These are phyloP conservation scores for Arabis alpina DNA, from an alignment of 345 rosid species.

Conservation along the genomic window DNA sequence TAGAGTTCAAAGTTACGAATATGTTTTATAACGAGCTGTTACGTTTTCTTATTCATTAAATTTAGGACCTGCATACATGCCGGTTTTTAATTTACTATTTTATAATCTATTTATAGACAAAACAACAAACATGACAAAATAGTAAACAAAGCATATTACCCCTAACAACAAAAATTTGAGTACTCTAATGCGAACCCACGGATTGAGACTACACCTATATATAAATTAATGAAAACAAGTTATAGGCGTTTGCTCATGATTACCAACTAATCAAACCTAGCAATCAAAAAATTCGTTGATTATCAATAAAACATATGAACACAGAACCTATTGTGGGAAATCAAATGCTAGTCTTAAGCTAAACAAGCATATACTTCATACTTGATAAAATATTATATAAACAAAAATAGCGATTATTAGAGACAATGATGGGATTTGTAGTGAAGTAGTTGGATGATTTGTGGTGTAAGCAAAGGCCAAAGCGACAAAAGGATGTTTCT, in stretches of 20 bases:
- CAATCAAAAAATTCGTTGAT: background rate
- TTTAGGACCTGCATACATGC: no score
- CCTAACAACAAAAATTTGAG: no score
- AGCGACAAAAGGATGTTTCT: conserved; percentile 25
- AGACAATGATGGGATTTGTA: conserved; percentile 31
- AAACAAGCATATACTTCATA: conserved; percentile 10
- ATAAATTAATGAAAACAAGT: no score
- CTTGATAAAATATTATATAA: background rate
- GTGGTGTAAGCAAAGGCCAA: conserved; percentile 84
- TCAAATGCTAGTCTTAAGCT: conserved; percentile 20
- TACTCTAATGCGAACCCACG: no score
- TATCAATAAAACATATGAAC: background rate
- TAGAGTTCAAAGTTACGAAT: background rate
- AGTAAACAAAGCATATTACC: background rate
- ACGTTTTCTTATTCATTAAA: no score
- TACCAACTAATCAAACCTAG: background rate
- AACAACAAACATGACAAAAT: background rate
- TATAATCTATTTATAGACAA: background rate
- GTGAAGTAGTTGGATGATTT: conserved; percentile 74
- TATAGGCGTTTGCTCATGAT: background rate
- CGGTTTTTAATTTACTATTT: no score
- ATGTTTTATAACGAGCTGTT: background rate
- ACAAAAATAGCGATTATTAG: background rate
- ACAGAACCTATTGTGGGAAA: background rate
- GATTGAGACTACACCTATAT: no score